These are phyloP conservation scores for Kazachstania kunashirensis DNA, from an alignment of 805 yeast genomes.

Conservation along the genomic window DNA sequence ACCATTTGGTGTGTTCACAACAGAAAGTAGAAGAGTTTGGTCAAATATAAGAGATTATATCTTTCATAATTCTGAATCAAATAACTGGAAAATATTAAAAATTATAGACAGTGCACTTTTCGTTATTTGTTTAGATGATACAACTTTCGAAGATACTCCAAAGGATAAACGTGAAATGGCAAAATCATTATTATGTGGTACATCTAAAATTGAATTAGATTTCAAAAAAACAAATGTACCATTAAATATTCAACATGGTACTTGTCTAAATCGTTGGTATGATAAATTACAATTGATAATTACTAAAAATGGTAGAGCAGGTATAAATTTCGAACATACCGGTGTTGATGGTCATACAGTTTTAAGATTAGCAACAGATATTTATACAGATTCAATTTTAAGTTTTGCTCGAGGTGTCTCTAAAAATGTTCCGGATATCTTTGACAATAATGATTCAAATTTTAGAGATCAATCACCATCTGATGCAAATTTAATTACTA, in stretches of 20 bases:
- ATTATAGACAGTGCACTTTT: conserved; percentile 77
- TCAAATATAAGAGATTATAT: conserved; percentile 56
- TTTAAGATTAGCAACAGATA: conserved; percentile 75
- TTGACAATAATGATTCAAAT: conserved; percentile 9
- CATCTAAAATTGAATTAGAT: conserved; percentile 55
- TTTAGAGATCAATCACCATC: neutral
- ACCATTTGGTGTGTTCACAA: conserved; percentile 82
- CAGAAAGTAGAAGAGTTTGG: conserved; percentile 86
- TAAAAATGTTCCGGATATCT: conserved; percentile 36
- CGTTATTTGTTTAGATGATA: conserved; percentile 74
- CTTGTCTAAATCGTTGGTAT: conserved; percentile 92
- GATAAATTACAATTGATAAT: conserved; percentile 83
- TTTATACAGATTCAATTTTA: conserved; percentile 82
- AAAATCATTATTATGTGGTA: conserved; percentile 82
- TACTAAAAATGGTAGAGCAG: conserved; percentile 84
- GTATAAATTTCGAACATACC: conserved; percentile 87
- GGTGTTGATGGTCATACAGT: conserved; percentile 97
- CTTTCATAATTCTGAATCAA: conserved; percentile 35
- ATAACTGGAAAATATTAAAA: conserved; percentile 60
- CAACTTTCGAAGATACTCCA: conserved; percentile 30
- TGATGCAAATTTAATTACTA: conserved; percentile 41
- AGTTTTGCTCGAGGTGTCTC: conserved; percentile 80
- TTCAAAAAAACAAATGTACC: conserved; percentile 13
- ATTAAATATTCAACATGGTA: conserved; percentile 78
- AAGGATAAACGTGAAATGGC: conserved; percentile 57